A percentile compares a stretch with the other conserved stretches of the same genome.
Evolutionary conservation across 192 early-diverging fungal species (phyloP).

Genomic region (Coemansia erecta): DNA sequence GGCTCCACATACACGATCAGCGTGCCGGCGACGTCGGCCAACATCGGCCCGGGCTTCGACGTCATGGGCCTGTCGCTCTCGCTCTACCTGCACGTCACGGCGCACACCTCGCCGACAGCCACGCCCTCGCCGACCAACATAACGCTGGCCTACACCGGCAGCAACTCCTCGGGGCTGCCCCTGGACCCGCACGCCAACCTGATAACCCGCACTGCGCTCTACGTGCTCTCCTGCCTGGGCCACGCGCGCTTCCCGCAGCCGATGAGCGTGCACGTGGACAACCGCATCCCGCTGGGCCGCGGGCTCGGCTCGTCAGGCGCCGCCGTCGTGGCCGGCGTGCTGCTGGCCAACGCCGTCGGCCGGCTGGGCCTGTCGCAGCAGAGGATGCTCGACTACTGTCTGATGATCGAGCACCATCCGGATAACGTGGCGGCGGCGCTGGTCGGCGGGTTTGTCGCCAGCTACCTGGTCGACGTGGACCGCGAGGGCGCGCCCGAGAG

Average conservation of each 20-base stretch:
- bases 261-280: conserved; percentile 74
- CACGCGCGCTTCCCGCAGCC: conserved; percentile 59
- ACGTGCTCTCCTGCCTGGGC: conserved; percentile 75
- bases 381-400: conserved; percentile 85
- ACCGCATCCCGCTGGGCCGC: conserved; percentile 92
- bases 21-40: conserved; percentile 96
- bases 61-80: conserved; percentile 88
- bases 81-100: conserved; percentile 76
- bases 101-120: conserved; percentile 22
- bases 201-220: conserved; percentile 89
- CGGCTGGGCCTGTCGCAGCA: conserved; percentile 65
- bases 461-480: conserved; percentile 67
- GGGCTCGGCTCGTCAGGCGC: conserved; percentile 96
- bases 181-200: conserved; percentile 77
- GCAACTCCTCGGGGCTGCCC: conserved; percentile 69
- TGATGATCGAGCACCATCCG: conserved; percentile 95
- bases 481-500: conserved; percentile 32
- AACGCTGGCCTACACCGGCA: conserved; percentile 47
- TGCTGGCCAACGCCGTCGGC: conserved; percentile 76
- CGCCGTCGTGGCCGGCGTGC: conserved; percentile 91
- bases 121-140: conserved; percentile 28
- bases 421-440: conserved; percentile 96
- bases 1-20: conserved; percentile 54
- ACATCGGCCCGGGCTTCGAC: conserved; percentile 98
- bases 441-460: conserved; percentile 91